Conservation (phyloP, 306 rosid genomes). For the Senna siamea region DNA sequence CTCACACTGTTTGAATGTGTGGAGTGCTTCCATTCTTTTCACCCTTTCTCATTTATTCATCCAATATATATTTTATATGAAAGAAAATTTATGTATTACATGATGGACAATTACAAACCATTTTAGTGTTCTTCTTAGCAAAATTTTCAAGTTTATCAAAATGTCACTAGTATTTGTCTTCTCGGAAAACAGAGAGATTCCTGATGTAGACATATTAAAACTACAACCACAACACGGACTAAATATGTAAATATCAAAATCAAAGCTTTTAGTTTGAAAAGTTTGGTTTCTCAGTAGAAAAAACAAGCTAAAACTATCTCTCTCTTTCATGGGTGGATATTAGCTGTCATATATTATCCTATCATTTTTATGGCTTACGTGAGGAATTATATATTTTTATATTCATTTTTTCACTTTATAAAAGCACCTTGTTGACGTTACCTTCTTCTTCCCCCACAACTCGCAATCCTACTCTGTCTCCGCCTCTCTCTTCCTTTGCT, state of each 20-base stretch:
- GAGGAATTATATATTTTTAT: slow-evolving; percentile 6
- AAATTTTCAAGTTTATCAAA: neutral
- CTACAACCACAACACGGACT: neutral
- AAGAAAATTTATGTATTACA: too few species aligned
- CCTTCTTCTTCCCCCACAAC: neutral
- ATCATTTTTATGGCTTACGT: slow-evolving; percentile 32
- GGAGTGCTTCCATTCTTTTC: too few species aligned
- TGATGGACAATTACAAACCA: too few species aligned
- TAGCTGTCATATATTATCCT: slow-evolving; percentile 70
- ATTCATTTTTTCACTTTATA: slow-evolving; percentile 48
- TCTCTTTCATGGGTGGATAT: slow-evolving; percentile 64
- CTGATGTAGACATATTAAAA: slow-evolving; percentile 25
- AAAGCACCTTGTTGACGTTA: slow-evolving; percentile 41
- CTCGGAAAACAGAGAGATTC: slow-evolving; percentile 40
- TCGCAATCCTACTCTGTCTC: neutral
- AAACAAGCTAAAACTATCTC: neutral
- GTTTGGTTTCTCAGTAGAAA: neutral
- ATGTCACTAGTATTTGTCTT: slow-evolving; percentile 44
- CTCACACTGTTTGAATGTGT: too few species aligned
- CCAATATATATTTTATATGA: too few species aligned
- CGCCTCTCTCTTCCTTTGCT: neutral
- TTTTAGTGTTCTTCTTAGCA: too few species aligned
- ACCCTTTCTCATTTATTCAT: too few species aligned
- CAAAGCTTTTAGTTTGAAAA: neutral
- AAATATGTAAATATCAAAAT: neutral